Evolutionary conservation across 2,329 filamentous ascomycete species (phyloP).

Genomic region (Spiromastix sp.): DNA sequence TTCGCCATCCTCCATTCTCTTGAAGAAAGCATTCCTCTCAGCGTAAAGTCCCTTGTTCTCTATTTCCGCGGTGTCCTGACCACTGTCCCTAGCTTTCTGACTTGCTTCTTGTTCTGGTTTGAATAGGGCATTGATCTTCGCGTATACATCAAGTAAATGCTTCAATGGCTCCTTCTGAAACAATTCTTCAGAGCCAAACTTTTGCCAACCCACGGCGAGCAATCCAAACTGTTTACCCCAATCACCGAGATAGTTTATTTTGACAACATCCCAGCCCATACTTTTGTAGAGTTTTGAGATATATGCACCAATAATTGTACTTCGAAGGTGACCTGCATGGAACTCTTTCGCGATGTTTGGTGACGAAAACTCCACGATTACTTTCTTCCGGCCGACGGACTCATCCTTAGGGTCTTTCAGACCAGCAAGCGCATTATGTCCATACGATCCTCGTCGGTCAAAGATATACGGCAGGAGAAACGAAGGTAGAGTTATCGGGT

Average conservation of each 20-base stretch:
- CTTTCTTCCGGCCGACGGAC: constrained; percentile 49
- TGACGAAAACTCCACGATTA: constrained; percentile 72
- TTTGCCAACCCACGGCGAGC: constrained; percentile 62
- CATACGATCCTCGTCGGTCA: constrained; percentile 50
- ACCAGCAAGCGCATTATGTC: constrained; percentile 51
- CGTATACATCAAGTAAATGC: constrained; percentile 73
- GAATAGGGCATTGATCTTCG: constrained; percentile 58
- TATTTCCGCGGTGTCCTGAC: constrained; percentile 28
- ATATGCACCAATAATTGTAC: constrained; percentile 67
- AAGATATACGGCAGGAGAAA: constrained; percentile 62
- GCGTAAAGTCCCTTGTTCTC: constrained; percentile 37
- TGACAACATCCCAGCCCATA: constrained; percentile 59
- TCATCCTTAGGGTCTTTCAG: constrained; percentile 53
- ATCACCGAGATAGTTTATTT: constrained; percentile 68
- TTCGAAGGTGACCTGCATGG: constrained; percentile 63
- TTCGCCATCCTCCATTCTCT: constrained; percentile 60
- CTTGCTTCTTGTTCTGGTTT: constrained; percentile 56
- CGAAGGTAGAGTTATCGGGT: constrained; percentile 53
- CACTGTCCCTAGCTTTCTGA: constrained; percentile 42
- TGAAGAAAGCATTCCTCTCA: constrained; percentile 47
- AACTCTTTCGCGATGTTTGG: constrained; percentile 83
- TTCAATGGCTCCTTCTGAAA: constrained; percentile 65
- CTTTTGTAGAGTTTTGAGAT: constrained; percentile 58
- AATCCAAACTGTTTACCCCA: constrained; percentile 55
- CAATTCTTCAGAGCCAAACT: constrained; percentile 63